Conservation (phyloP, 768 basidiomycete genomes). For the Xerocomus brunneocitrinus region DNA sequence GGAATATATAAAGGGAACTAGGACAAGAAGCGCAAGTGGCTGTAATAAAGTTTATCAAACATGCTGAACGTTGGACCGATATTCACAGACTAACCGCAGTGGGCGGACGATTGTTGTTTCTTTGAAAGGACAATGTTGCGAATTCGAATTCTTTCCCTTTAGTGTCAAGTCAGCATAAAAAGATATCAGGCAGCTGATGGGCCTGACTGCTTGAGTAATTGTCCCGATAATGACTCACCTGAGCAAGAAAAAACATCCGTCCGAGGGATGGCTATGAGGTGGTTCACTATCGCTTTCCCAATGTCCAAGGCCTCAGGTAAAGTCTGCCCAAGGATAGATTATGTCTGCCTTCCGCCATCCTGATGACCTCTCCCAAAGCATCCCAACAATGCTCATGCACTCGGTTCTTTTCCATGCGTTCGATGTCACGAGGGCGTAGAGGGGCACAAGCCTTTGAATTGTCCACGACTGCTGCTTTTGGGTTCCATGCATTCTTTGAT, state of each 20-base stretch:
- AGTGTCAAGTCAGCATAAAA: background rate
- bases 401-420: constrained; percentile 20
- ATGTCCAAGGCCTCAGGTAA: constrained; percentile 23
- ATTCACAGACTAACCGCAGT: constrained; percentile 8
- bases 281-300: constrained; percentile 7
- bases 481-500: constrained; percentile 35
- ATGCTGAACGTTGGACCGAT: background rate
- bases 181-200: background rate
- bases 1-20: background rate
- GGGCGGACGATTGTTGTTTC: constrained; percentile 12
- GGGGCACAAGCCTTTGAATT: constrained; percentile 11
- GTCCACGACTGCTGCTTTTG: constrained; percentile 30
- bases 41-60: constrained; percentile 12
- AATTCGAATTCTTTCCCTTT: background rate
- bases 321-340: constrained; percentile 49
- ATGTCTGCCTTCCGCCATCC: constrained; percentile 56
- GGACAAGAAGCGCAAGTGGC: background rate
- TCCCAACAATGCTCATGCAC: constrained; percentile 40
- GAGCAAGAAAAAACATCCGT: background rate
- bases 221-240: constrained; percentile 8
- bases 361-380: constrained; percentile 49
- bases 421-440: constrained; percentile 13
- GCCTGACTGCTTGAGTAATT: background rate
- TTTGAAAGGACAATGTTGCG: background rate
- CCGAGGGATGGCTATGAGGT: background rate